Percentiles rank a stretch among this genome's conserved stretches.
Evolutionary conservation across 345 rosid species (phyloP).

Genomic region (Citropsis articulata): DNA sequence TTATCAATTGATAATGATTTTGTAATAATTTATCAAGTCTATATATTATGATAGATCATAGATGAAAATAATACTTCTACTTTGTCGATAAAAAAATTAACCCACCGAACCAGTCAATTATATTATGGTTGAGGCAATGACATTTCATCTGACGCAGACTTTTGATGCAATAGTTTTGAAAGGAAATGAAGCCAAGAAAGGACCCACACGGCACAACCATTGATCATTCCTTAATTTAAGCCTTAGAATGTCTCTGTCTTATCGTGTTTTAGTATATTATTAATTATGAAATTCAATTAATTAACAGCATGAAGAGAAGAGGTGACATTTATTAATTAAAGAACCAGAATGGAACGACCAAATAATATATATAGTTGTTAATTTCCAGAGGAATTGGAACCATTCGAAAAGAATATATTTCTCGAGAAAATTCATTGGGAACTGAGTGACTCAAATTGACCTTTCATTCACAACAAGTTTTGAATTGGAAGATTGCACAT

Average conservation of each 20-base stretch:
- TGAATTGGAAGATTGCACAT: background rate
- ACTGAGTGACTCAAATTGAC: constrained; percentile 11
- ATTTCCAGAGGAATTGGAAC: constrained; percentile 1
- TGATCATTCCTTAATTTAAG: background rate
- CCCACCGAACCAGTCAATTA: background rate
- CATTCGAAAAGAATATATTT: background rate
- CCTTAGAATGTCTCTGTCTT: constrained; percentile 6
- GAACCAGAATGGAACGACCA: background rate
- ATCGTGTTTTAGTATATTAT: background rate
- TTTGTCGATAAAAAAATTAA: background rate
- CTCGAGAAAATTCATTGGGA: constrained; percentile 5
- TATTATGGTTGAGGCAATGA: constrained; percentile 17
- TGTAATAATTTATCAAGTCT: too few relatives aligned
- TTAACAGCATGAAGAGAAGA: background rate
- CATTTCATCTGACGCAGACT: constrained; percentile 20
- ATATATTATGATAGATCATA: too few relatives aligned
- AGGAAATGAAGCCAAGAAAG: background rate
- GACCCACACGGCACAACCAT: constrained; percentile 14
- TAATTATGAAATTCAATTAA: background rate
- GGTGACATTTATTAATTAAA: background rate
- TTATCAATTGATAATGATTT: background rate
- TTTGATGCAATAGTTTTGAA: background rate
- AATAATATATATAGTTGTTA: background rate
- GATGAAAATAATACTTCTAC: background rate
- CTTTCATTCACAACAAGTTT: constrained; percentile 1